Base-by-base conservation (phyloP, 352 stramenopile species). In the Phytophthora meadii region DNA sequence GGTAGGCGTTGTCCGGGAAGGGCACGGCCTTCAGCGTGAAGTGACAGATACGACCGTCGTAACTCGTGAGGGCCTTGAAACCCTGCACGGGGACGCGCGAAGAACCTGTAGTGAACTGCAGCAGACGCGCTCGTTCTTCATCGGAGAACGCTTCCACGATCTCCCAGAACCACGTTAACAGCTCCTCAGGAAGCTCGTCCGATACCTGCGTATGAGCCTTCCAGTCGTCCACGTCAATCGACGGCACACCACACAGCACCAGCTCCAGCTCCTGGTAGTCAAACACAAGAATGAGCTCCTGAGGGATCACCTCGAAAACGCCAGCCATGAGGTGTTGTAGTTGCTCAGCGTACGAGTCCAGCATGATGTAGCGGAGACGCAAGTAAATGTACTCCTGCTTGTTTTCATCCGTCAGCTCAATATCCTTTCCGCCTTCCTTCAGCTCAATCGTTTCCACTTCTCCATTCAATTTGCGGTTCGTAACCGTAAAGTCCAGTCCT, bases 291-390 rank as follows among this genome's bases (percentile, higher is more conserved):
- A 96, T 90, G 5, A 96, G 66, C 47, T 93, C 82, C 50, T 94
- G 84, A 5, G 88, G 88, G n/a, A 99, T 97, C 14, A 99, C 89
- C 90, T 99, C 87, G 94, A 99, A 98, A 62, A 99, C 98, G 17
- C 98, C 88, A 32, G 82, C 82, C 78, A 96, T 92, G 28, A 96
- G 52, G 56, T 93, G 95, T 64, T 96, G 93, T 27, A 99, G 73
- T 61, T 99, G 96, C 61, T 97, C 87, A 12, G 82, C 81, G 47
- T 99, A 97, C 42, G 93, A 89, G 63, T 97, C 96, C 51, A 99
- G 81, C 72, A 99, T 88, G 58, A 97, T 93, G 81, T 99, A 98
- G 56, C 97, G 97, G 36, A 99, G 77, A 40, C 87, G 91, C 54
- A 98, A 72, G 58, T 98, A 94, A 15, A 99, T 85, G 80, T 98